A percentile compares a stretch with the other conserved stretches of the same genome.
Conservation (phyloP, 495 filamentous ascomycete species). For the Aspergillus sclerotiicarbonarius region DNA sequence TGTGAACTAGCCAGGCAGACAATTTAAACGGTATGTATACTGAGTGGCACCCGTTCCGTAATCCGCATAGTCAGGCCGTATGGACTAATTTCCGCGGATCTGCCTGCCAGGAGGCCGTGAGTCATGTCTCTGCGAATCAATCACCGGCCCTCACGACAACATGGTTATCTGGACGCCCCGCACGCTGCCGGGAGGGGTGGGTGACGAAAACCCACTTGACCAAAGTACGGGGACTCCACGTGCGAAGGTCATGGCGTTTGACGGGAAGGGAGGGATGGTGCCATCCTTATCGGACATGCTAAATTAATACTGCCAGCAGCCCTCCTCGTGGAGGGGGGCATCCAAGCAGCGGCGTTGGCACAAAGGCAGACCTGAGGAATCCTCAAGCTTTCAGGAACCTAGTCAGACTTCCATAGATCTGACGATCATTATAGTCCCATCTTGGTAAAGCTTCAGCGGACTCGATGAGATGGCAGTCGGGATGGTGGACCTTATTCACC, state of each 20-base stretch:
- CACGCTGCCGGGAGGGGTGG: not conserved
- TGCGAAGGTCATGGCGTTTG: not conserved
- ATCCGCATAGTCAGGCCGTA: too few relatives aligned
- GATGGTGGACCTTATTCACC: not conserved
- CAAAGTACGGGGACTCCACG: constrained; percentile 1
- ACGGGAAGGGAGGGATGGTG: not conserved
- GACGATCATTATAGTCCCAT: not conserved
- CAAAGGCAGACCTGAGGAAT: not conserved
- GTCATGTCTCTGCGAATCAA: not conserved
- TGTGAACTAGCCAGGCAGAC: not conserved
- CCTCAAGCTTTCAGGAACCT: not conserved
- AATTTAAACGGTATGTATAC: not conserved
- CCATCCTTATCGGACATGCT: not conserved
- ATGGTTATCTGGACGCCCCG: not conserved
- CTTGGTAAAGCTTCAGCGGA: not conserved
- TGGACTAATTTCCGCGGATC: not conserved
- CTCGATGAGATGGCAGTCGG: not conserved
- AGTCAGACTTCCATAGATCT: not conserved
- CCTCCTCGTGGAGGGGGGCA: not conserved
- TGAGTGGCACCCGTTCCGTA: too few relatives aligned
- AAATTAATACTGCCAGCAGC: not conserved
- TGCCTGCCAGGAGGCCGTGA: not conserved
- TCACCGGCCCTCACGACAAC: not conserved
- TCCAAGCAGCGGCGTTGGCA: not conserved
- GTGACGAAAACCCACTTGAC: not conserved